Percentiles rank a stretch among this genome's conserved stretches.
phyloP scores from a whole-genome alignment of 305 asterid genomes.

The Solanum hybrid region DNA sequence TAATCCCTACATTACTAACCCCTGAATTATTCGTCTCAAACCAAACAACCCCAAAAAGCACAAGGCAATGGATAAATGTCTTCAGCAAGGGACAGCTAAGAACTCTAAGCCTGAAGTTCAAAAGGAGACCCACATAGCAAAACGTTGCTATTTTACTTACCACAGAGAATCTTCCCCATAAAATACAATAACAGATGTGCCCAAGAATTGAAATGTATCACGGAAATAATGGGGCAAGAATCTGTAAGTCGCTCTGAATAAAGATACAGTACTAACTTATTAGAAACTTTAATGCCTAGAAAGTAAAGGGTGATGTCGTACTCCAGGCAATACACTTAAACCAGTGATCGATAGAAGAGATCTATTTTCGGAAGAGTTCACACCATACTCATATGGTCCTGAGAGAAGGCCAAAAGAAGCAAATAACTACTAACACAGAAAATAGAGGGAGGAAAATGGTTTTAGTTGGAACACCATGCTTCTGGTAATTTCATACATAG shows the following conservation, averaged over 20 bases:
- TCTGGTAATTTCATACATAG: background rate
- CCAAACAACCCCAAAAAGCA: background rate
- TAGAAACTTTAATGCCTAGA: background rate
- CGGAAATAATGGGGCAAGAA: background rate
- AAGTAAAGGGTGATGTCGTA: background rate
- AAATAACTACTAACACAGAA: background rate
- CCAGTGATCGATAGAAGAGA: background rate
- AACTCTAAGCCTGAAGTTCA: background rate
- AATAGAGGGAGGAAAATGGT: background rate
- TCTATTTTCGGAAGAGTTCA: background rate
- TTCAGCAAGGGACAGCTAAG: background rate
- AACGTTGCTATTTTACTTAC: background rate
- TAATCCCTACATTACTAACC: background rate
- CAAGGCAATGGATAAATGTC: background rate
- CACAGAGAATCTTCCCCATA: background rate
- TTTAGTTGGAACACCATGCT: background rate
- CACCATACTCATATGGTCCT: background rate
- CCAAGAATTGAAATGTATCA: background rate
- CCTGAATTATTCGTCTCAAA: background rate
- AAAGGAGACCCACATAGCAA: background rate
- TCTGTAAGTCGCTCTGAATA: background rate
- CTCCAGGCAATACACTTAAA: background rate
- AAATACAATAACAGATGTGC: background rate
- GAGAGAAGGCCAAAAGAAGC: background rate
- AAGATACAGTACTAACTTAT: background rate